Conservation (phyloP, 345 rosid genomes). For the Populus deltoides region DNA sequence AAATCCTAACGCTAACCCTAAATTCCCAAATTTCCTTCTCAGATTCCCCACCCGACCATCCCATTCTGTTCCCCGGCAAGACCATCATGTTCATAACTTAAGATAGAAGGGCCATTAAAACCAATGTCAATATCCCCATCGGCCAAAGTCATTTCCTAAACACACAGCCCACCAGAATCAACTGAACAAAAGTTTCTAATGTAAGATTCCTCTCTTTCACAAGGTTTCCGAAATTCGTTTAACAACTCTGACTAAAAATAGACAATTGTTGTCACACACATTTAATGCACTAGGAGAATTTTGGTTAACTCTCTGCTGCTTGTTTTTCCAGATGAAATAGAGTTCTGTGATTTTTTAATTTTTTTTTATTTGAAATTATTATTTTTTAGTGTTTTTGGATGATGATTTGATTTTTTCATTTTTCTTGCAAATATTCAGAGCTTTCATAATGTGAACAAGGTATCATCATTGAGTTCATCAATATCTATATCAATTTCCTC, state of each 20-base stretch:
- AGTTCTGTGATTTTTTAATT: too few species aligned
- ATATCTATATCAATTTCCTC: conserved; percentile 33
- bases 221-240: conserved; percentile 11
- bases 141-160: conserved; percentile 21
- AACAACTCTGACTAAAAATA: conserved; percentile 10
- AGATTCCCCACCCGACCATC: too few species aligned
- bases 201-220: too few species aligned
- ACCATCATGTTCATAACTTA: conserved; percentile 11
- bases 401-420: conserved; percentile 9
- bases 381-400: too few species aligned
- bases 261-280: neutral
- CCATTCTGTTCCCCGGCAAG: too few species aligned
- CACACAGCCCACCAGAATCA: neutral
- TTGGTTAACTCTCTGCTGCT: neutral
- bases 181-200: neutral
- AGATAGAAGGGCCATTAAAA: conserved; percentile 22
- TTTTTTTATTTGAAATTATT: too few species aligned
- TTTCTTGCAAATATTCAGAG: conserved; percentile 25
- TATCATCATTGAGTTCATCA: conserved; percentile 29
- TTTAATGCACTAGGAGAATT: neutral
- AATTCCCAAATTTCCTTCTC: too few species aligned
- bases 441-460: conserved; percentile 21
- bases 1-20: too few species aligned
- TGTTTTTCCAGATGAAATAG: too few species aligned
- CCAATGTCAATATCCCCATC: conserved; percentile 29